Evolutionary conservation across 257 asterid genomes (phyloP).

Genomic region (Solanum boliviense): DNA sequence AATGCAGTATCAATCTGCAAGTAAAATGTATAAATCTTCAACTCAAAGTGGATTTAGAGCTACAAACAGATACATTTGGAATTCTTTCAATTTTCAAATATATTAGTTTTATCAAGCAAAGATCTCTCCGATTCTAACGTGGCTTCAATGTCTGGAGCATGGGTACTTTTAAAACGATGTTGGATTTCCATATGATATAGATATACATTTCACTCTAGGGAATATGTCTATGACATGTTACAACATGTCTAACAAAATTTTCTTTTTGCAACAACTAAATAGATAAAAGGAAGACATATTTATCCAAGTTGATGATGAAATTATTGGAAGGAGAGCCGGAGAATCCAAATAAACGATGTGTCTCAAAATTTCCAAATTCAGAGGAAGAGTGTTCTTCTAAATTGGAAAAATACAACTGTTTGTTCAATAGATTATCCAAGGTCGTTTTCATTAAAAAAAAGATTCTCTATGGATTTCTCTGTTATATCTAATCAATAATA

Average conservation of each 20-base stretch:
- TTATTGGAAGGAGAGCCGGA: neutral
- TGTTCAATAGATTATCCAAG: neutral
- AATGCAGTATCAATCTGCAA: constrained; percentile 73
- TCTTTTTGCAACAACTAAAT: too few species aligned
- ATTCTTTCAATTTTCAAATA: neutral
- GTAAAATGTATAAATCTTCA: neutral
- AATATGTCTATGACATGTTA: neutral
- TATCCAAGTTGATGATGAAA: neutral
- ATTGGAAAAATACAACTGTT: neutral
- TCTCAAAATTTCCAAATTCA: neutral
- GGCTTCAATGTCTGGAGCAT: neutral
- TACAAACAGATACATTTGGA: neutral
- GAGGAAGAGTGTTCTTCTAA: neutral
- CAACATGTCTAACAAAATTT: neutral
- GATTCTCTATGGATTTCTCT: neutral
- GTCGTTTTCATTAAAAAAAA: neutral
- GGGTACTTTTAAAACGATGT: neutral
- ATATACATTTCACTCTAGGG: too few species aligned
- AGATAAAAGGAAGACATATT: too few species aligned
- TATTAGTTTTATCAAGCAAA: neutral
- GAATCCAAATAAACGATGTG: neutral
- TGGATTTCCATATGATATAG: neutral
- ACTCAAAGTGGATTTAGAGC: neutral
- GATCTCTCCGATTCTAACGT: neutral
- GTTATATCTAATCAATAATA: neutral